Evolutionary conservation across 2,329 filamentous ascomycete species (phyloP).

Genomic region (Alternaria alternata): DNA sequence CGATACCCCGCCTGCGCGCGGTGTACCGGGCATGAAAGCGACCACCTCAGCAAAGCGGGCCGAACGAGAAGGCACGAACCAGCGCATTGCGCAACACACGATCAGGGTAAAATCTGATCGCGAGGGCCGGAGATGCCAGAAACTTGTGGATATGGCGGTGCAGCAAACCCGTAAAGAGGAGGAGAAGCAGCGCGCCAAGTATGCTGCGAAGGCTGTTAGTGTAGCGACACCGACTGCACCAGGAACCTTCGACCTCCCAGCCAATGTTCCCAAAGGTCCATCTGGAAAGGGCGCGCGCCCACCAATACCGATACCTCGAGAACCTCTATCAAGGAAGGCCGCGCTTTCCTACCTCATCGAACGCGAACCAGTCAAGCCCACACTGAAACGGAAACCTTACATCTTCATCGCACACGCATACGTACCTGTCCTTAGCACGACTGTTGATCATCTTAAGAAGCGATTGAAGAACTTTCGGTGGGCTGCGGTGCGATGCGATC

Average conservation of each 20-base stretch:
- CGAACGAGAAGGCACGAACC: constrained; percentile 77
- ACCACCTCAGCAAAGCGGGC: constrained; percentile 83
- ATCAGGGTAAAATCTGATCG: constrained; percentile 89
- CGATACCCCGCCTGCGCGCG: constrained; percentile 67
- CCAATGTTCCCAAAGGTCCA: constrained; percentile 86
- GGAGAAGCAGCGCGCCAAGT: constrained; percentile 53
- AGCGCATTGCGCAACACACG: constrained; percentile 77
- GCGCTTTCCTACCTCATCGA: constrained; percentile 64
- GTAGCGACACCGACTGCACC: constrained; percentile 31
- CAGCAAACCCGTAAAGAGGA: constrained; percentile 72
- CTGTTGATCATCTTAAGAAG: constrained; percentile 88
- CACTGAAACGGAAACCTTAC: constrained; percentile 82
- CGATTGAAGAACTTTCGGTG: constrained; percentile 83
- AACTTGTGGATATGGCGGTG: constrained; percentile 77
- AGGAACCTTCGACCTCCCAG: constrained; percentile 67
- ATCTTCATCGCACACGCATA: constrained; percentile 87
- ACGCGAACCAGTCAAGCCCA: constrained; percentile 69
- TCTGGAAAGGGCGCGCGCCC: constrained; percentile 61
- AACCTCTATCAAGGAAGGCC: constrained; percentile 56
- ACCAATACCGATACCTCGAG: constrained; percentile 49
- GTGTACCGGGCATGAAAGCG: constrained; percentile 67
- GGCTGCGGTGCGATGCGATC: constrained; percentile 83
- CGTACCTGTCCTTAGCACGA: constrained; percentile 86
- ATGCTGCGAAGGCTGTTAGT: constrained; percentile 38
- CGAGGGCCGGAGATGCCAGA: constrained; percentile 82